phyloP scores from a whole-genome alignment of 2,329 filamentous ascomycete species.

The Zasmidium angulare region DNA sequence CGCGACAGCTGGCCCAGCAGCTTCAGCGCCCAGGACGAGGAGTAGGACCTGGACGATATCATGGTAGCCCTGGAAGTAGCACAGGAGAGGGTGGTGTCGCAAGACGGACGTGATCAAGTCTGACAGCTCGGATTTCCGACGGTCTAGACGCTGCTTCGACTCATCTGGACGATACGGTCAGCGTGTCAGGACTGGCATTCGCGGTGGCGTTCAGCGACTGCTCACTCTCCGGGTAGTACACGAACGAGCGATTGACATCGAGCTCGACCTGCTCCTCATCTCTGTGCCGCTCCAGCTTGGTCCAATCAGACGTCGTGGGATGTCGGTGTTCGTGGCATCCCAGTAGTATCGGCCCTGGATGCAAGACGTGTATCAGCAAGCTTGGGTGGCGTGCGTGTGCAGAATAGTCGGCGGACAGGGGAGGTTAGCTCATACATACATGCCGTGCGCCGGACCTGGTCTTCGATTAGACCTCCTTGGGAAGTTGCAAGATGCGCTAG shows the following conservation, averaged over 20 bases:
- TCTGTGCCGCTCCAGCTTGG: conserved; percentile 67
- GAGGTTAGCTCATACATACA: conserved; percentile 62
- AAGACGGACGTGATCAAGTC: conserved; percentile 78
- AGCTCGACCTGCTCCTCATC: conserved; percentile 91
- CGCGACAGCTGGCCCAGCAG: conserved; percentile 64
- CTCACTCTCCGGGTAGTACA: conserved; percentile 86
- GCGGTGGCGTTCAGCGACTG: conserved; percentile 1
- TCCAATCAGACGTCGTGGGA: conserved; percentile 49
- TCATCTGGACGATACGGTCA: conserved; percentile 52
- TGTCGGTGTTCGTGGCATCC: conserved; percentile 36
- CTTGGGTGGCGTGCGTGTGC: not conserved
- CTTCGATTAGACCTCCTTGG: conserved; percentile 47
- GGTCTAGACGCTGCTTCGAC: conserved; percentile 65
- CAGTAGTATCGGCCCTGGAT: conserved; percentile 61
- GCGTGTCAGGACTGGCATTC: not conserved
- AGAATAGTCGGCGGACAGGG: not conserved
- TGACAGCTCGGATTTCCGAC: conserved; percentile 74
- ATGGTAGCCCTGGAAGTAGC: conserved; percentile 98
- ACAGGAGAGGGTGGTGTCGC: conserved; percentile 76
- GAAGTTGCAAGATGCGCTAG: conserved; percentile 46
- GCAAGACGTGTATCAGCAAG: not conserved
- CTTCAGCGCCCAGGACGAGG: conserved; percentile 69
- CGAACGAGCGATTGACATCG: conserved; percentile 94
- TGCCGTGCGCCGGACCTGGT: conserved; percentile 65
- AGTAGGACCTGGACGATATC: conserved; percentile 97